Conservation (phyloP, 2,329 filamentous ascomycete species). For the Sclerotiophoma versabilis region DNA sequence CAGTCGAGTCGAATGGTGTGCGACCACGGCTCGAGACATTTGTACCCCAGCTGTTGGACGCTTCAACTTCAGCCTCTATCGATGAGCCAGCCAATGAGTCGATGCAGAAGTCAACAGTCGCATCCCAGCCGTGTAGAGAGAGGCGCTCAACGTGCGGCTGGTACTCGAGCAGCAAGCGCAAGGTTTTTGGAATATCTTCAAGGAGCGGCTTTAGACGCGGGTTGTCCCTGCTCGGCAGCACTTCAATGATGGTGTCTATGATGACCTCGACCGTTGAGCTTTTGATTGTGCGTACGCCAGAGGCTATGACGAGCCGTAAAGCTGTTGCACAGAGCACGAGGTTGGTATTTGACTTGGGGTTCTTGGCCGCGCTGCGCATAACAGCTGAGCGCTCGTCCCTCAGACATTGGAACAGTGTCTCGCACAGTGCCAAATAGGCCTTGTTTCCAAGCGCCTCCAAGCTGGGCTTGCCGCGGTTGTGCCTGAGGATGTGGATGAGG, state of each 20-base stretch:
- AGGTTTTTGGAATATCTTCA: slow-evolving; percentile 78
- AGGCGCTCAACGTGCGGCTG: slow-evolving; percentile 83
- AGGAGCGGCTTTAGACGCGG: slow-evolving; percentile 71
- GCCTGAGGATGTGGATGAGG: slow-evolving; percentile 63
- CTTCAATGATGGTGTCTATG: slow-evolving; percentile 81
- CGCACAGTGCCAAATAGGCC: slow-evolving; percentile 81
- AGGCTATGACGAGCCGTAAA: slow-evolving; percentile 74
- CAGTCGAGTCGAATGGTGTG: slow-evolving; percentile 42
- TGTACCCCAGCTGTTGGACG: slow-evolving; percentile 39
- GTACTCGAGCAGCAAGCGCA: slow-evolving; percentile 74
- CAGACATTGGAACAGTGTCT: slow-evolving; percentile 76
- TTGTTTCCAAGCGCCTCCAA: slow-evolving; percentile 70
- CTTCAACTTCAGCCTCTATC: slow-evolving; percentile 31
- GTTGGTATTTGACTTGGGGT: slow-evolving; percentile 51
- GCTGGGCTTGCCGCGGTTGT: slow-evolving; percentile 56
- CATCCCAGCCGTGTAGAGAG: slow-evolving; percentile 70
- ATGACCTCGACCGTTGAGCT: slow-evolving; percentile 80
- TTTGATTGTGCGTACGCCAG: slow-evolving; percentile 72
- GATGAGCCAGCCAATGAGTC: slow-evolving; percentile 59
- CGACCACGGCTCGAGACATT: slow-evolving; percentile 38
- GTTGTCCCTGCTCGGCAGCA: slow-evolving; percentile 68
- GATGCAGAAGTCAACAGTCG: slow-evolving; percentile 74
- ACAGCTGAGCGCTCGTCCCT: slow-evolving; percentile 72
- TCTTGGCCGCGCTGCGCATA: slow-evolving; percentile 58
- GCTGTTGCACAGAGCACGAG: slow-evolving; percentile 74